Evolutionary conservation across 371 early-diverging fungal genomes (phyloP), one percentile per base, ranked within the genome.

Genomic region (Mortierella sp.): DNA sequence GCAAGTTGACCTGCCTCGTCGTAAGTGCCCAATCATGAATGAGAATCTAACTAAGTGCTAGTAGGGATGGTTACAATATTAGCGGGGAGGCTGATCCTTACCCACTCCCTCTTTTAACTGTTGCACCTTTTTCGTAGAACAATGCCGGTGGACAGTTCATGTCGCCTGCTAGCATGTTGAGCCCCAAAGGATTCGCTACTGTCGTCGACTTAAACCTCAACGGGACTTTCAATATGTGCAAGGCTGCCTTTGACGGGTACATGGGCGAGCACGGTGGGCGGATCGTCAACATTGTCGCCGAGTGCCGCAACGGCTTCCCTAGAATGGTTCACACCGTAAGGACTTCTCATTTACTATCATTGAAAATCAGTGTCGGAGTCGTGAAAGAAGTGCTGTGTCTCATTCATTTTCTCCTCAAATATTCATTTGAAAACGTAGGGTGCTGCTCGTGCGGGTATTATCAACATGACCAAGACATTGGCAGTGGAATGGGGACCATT

Each of bases 141-240:
- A 90, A 90, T 51, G 91, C 92, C 21, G 92, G 92, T 21, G 92
- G 90, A 18, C 90, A 91, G 75, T 91, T 90, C 71, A 75, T 80
- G 79, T 82, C 78, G n/a, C 82, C 90, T 51, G 78, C 90, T 58
- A 72, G 89, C 77, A 87, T 70, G 71, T 32, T 75, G 84, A 87
- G 87, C n/a, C 73, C 84, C 51, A 89, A 89, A 51, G 92, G 92
- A 5, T 91, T 88, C 76, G 72, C 82, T 4, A 79, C 91, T 7
- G 92, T 92, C 51, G 84, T 92, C 38, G 92, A 92, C 71, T 73
- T 91, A 71, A 92, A 92, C 81, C 78, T 92, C 46, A 90, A 87
- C 55, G 92, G 92, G 29, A 92, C 92, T 3, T 92, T 87, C 74
- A 83, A 87, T 70, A 87, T 91, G 78, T 81, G 83, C 80, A 83